Percentiles rank a stretch among this genome's conserved stretches.
Evolutionary conservation across 306 rosid genomes (phyloP).

Genomic region (Parietaria judaica): DNA sequence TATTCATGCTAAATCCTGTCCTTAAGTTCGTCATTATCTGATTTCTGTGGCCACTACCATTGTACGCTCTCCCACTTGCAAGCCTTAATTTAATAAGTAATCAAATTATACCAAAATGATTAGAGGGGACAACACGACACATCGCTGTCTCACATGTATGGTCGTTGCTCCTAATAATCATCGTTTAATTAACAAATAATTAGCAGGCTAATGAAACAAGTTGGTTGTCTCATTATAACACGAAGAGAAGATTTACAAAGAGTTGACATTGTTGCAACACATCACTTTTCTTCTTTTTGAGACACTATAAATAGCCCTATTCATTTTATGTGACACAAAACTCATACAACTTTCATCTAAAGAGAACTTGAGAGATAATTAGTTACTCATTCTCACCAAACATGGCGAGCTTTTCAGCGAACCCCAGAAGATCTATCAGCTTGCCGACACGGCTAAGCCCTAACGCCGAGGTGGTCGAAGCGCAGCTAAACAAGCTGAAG

Average conservation of each 20-base stretch:
- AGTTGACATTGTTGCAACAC: too few relatives aligned
- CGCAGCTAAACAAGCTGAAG: constrained; percentile 39
- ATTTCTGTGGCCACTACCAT: too few relatives aligned
- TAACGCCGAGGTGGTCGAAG: constrained; percentile 36
- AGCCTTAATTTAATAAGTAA: constrained; percentile 14
- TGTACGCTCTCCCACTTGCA: constrained; percentile 16
- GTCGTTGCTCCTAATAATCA: too few relatives aligned
- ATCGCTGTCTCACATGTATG: constrained; percentile 9
- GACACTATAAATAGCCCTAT: too few relatives aligned
- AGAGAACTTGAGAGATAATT: background rate
- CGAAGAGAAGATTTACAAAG: too few relatives aligned
- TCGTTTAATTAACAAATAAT: too few relatives aligned
- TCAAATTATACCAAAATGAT: constrained; percentile 10
- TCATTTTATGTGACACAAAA: background rate
- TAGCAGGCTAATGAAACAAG: too few relatives aligned
- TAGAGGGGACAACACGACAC: constrained; percentile 32
- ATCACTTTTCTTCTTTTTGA: too few relatives aligned
- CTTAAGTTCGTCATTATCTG: constrained; percentile 2
- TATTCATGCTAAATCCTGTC: constrained; percentile 26
- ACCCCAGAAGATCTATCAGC: constrained; percentile 68
- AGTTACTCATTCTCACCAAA: background rate
- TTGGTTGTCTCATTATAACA: too few relatives aligned
- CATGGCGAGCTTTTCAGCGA: constrained; percentile 17
- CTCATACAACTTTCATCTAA: background rate
- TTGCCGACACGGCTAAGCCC: constrained; percentile 62